phyloP scores from a whole-genome alignment of 108 stramenopile species.

The Nitzschia sp. region DNA sequence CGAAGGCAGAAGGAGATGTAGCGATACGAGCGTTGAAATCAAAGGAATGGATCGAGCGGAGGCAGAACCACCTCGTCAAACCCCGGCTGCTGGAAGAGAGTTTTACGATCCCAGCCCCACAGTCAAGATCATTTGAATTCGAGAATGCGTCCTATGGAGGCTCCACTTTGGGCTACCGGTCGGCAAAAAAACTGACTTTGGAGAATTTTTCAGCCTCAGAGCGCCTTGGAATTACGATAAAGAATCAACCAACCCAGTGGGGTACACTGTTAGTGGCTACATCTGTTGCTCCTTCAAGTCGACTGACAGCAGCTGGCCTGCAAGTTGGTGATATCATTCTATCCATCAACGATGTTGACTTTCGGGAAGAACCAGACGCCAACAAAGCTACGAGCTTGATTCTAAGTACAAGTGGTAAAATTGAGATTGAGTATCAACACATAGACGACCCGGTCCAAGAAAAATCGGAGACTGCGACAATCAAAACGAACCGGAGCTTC shows the following conservation, averaged over 20 bases:
- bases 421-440: conserved; percentile 15
- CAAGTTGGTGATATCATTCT: conserved; percentile 27
- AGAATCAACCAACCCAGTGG: not conserved
- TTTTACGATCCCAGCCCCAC: not conserved
- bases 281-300: conserved; percentile 4
- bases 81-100: not conserved
- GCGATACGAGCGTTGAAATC: not conserved
- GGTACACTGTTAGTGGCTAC: conserved; percentile 25
- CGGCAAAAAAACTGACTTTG: conserved; percentile 1
- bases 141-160: conserved; percentile 15
- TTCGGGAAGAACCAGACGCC: conserved; percentile 10
- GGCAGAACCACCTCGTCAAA: not conserved
- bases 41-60: not conserved
- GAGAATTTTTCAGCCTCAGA: not conserved
- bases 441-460: not conserved
- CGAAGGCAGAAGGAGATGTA: conserved; percentile 4
- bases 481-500: not conserved
- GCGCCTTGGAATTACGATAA: not conserved
- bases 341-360: conserved; percentile 24
- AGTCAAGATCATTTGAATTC: not conserved
- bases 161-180: not conserved
- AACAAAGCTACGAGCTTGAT: conserved; percentile 9
- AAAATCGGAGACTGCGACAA: not conserved
- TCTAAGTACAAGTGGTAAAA: not conserved
- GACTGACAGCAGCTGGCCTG: conserved; percentile 8